Conservation (phyloP, 345 rosid genomes). For the Hibiscus mutabilis region DNA sequence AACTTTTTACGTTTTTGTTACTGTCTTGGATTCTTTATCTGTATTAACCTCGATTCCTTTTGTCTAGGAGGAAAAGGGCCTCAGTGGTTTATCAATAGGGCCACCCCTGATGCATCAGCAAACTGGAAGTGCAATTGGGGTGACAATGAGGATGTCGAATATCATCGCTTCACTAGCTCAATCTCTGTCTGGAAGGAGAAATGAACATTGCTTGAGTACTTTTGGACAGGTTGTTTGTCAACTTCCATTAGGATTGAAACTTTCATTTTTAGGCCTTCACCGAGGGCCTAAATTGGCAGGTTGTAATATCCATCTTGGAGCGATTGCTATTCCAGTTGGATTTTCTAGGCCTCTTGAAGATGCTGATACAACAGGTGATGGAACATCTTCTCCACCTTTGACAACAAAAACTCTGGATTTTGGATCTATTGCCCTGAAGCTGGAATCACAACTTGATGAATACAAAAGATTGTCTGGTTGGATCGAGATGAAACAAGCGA, state of each 20-base stretch:
- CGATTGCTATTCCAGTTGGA: constrained; percentile 47
- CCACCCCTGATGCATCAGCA: constrained; percentile 63
- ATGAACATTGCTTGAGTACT: constrained; percentile 42
- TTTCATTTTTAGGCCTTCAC: constrained; percentile 59
- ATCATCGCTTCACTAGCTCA: constrained; percentile 56
- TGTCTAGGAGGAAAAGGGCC: constrained; percentile 47
- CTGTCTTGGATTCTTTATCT: not conserved
- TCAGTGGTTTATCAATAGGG: constrained; percentile 50
- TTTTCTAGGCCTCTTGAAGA: constrained; percentile 23
- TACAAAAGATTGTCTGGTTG: constrained; percentile 55
- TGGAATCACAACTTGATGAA: constrained; percentile 63
- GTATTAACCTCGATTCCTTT: constrained; percentile 8
- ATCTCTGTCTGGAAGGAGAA: constrained; percentile 39
- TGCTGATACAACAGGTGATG: constrained; percentile 16
- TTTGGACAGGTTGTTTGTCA: constrained; percentile 65
- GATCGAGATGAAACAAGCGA: constrained; percentile 58
- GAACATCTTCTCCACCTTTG: constrained; percentile 20
- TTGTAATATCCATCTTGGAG: constrained; percentile 29
- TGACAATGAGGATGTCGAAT: constrained; percentile 55
- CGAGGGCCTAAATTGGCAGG: constrained; percentile 29
- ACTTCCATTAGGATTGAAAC: constrained; percentile 43
- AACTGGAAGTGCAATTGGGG: constrained; percentile 55
- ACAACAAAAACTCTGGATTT: constrained; percentile 18
- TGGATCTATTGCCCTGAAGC: constrained; percentile 48
- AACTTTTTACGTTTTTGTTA: not conserved